Evolutionary conservation across 352 stramenopile genomes (phyloP).

Genomic region (Globisporangium nodosum): DNA sequence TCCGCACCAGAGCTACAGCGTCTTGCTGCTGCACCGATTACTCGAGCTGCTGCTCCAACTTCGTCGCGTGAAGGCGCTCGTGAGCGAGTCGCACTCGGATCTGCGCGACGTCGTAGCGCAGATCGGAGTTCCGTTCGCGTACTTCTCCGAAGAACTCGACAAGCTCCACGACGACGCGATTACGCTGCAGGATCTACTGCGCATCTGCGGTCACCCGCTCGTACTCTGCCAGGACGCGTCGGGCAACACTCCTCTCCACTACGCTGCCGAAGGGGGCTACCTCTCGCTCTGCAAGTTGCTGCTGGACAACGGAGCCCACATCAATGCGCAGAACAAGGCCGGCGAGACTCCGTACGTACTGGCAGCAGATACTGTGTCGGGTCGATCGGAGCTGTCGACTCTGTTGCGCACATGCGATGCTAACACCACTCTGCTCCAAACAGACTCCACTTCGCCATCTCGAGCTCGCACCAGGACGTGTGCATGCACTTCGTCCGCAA

Average conservation of each 20-base stretch:
- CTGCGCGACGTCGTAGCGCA: slow-evolving; percentile 42
- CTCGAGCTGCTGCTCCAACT: slow-evolving; percentile 45
- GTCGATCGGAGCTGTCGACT: background rate
- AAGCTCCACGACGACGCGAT: slow-evolving; percentile 50
- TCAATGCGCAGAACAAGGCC: slow-evolving; percentile 74
- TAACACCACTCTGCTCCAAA: background rate
- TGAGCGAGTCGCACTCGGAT: slow-evolving; percentile 56
- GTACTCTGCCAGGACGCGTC: slow-evolving; percentile 52
- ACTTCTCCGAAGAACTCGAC: slow-evolving; percentile 65
- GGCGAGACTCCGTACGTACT: slow-evolving; percentile 66
- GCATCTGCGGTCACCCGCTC: slow-evolving; percentile 68
- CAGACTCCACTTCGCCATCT: slow-evolving; percentile 79
- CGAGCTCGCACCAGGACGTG: slow-evolving; percentile 66
- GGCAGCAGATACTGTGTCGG: background rate
- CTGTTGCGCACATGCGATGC: no score
- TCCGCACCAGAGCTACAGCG: slow-evolving; percentile 57
- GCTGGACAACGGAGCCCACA: slow-evolving; percentile 57
- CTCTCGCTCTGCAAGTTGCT: slow-evolving; percentile 57
- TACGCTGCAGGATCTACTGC: slow-evolving; percentile 53
- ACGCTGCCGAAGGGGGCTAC: slow-evolving; percentile 70
- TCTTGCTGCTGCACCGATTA: slow-evolving; percentile 40
- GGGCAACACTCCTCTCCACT: slow-evolving; percentile 74
- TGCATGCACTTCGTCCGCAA: slow-evolving; percentile 52
- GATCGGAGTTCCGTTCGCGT: slow-evolving; percentile 48
- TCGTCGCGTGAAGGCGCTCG: slow-evolving; percentile 38